Evolutionary conservation across 2,329 filamentous ascomycete genomes (phyloP).

Genomic region (Epichloe coenophiala): DNA sequence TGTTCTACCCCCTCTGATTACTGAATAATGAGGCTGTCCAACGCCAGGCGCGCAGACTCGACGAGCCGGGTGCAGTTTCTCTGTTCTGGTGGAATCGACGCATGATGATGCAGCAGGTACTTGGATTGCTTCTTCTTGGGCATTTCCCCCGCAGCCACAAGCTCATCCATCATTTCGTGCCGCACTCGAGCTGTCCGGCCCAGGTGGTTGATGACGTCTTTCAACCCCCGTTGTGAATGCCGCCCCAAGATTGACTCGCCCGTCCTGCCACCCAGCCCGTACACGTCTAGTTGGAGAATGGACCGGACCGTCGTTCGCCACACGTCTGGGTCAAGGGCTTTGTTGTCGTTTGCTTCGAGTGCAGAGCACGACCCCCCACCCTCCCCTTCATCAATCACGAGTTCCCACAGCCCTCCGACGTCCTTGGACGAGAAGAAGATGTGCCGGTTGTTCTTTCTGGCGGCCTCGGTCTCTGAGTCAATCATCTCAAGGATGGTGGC

Average conservation of each 20-base stretch:
- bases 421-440: constrained; percentile 31
- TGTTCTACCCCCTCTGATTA: constrained; percentile 11
- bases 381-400: constrained; percentile 12
- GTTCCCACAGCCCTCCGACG: constrained; percentile 37
- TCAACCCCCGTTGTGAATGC: constrained; percentile 30
- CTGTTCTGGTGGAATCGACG: constrained; percentile 19
- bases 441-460: constrained; percentile 26
- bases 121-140: constrained; percentile 9
- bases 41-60: constrained; percentile 37
- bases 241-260: constrained; percentile 7
- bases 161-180: constrained; percentile 35
- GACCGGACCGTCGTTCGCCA: constrained; percentile 42
- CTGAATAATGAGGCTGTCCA: constrained; percentile 42
- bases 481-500: constrained; percentile 39
- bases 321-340: constrained; percentile 34
- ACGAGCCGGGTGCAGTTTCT: constrained; percentile 37
- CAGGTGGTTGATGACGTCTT: constrained; percentile 39
- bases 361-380: constrained; percentile 12
- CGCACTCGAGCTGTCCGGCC: constrained; percentile 35
- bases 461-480: constrained; percentile 33
- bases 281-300: constrained; percentile 42
- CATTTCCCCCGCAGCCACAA: constrained; percentile 25
- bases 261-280: constrained; percentile 29
- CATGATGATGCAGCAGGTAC: constrained; percentile 14
- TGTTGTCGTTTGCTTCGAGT: constrained; percentile 17